Conservation (phyloP, 768 basidiomycete genomes). For the Lactarius akahatsu region DNA sequence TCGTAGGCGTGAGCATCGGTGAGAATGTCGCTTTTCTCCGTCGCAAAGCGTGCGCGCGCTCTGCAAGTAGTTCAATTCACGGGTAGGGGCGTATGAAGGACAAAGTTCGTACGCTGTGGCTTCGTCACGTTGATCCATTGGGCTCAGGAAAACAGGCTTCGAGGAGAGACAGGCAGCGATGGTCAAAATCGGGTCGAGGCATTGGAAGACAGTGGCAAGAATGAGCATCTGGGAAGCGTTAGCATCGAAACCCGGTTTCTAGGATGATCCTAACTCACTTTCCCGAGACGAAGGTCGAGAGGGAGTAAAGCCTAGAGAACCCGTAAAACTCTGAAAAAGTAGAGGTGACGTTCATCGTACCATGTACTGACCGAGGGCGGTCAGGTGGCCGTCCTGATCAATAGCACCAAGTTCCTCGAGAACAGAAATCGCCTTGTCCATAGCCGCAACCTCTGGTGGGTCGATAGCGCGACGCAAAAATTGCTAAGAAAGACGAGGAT, state of each 20-base stretch:
- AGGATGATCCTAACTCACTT: slow-evolving; percentile 44
- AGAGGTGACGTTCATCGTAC: slow-evolving; percentile 38
- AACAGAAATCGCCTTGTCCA: slow-evolving; percentile 73
- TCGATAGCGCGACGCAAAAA: slow-evolving; percentile 78
- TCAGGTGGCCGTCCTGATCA: slow-evolving; percentile 59
- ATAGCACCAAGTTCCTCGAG: slow-evolving; percentile 80
- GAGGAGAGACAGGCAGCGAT: slow-evolving; percentile 82
- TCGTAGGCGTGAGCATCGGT: slow-evolving; percentile 80
- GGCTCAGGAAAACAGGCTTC: slow-evolving; percentile 81
- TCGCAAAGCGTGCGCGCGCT: slow-evolving; percentile 67
- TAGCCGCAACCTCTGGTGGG: slow-evolving; percentile 71
- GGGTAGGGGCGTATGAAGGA: neutral
- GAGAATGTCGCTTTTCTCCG: slow-evolving; percentile 77
- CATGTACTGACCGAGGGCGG: slow-evolving; percentile 81
- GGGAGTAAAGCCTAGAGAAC: slow-evolving; percentile 73
- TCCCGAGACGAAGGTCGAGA: slow-evolving; percentile 81
- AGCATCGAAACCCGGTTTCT: neutral
- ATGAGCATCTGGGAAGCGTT: slow-evolving; percentile 71
- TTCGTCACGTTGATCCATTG: slow-evolving; percentile 82
- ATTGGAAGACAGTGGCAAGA: slow-evolving; percentile 78
- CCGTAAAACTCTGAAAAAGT: neutral
- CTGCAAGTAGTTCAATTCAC: slow-evolving; percentile 40
- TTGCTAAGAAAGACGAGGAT: slow-evolving; percentile 38
- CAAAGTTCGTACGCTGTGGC: slow-evolving; percentile 52
- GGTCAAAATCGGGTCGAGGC: slow-evolving; percentile 77